Conservation (phyloP, 2,329 filamentous ascomycete genomes). For the Triangularia verruculosa region DNA sequence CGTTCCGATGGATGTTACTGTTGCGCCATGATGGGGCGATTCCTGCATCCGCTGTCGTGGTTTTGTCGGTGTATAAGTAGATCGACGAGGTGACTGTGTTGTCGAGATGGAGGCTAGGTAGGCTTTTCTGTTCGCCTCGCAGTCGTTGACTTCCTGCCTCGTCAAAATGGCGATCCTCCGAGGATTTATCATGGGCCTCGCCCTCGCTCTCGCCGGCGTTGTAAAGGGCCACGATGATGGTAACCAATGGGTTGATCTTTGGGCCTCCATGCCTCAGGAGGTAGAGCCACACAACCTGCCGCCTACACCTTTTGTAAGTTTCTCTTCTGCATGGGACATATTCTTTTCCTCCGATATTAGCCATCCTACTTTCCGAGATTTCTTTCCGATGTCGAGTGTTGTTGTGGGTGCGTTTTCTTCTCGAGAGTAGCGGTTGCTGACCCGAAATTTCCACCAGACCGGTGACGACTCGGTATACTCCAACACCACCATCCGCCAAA, state of each 20-base stretch:
- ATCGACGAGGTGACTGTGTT: neutral
- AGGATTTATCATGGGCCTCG: constrained; percentile 19
- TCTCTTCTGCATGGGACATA: neutral
- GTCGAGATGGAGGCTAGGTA: neutral
- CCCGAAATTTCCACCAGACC: constrained; percentile 41
- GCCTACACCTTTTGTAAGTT: constrained; percentile 51
- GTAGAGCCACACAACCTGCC: constrained; percentile 59
- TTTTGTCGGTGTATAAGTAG: neutral
- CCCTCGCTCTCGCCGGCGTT: constrained; percentile 9
- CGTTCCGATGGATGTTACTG: neutral
- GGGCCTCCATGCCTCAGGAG: constrained; percentile 61
- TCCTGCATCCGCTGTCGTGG: neutral
- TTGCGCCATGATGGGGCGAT: neutral
- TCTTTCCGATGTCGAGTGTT: too few relatives aligned
- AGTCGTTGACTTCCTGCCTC: neutral
- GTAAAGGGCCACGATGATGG: constrained; percentile 19
- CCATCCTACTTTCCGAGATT: too few relatives aligned
- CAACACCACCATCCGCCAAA: constrained; percentile 61
- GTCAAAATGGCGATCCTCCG: constrained; percentile 9
- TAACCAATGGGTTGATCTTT: constrained; percentile 58
- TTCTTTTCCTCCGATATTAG: neutral
- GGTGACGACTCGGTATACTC: constrained; percentile 49
- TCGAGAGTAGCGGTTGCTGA: constrained; percentile 14
- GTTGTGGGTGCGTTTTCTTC: neutral
- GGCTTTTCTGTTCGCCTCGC: neutral